These are phyloP conservation scores for Acer yangbiense DNA, from an alignment of 345 rosid genomes.

Conservation along the genomic window DNA sequence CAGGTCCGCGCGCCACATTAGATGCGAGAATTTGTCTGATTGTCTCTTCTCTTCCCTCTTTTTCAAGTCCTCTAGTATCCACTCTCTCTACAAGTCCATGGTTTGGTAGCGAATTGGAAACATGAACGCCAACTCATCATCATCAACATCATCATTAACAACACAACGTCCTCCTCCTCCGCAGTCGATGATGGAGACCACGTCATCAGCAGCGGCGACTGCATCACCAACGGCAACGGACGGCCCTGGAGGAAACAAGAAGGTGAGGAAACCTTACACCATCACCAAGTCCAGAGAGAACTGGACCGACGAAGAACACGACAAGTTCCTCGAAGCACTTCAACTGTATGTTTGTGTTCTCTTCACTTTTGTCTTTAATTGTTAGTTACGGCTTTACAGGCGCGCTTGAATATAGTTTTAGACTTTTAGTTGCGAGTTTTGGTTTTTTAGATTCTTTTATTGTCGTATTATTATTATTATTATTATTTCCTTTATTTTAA, in stretches of 20 bases:
- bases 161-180: conserved; percentile 18
- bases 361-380: not conserved
- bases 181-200: conserved; percentile 40
- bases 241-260: conserved; percentile 55
- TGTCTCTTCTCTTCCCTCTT: not conserved
- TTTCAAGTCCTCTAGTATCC: conserved; percentile 1
- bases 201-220: conserved; percentile 36
- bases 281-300: conserved; percentile 98
- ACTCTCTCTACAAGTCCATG: not conserved
- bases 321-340: conserved; percentile 98
- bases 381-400: not conserved
- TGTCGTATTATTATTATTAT: no score
- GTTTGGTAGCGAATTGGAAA: conserved; percentile 15
- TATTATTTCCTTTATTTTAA: no score
- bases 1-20: conserved; percentile 32
- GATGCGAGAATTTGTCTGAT: not conserved
- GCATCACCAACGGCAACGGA: conserved; percentile 27
- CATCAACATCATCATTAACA: conserved; percentile 18
- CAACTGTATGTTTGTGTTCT: conserved; percentile 53
- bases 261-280: conserved; percentile 93
- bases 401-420: not conserved
- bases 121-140: conserved; percentile 42
- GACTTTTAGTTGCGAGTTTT: no score
- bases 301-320: conserved; percentile 99
- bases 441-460: not conserved